Evolutionary conservation across 805 yeast genomes (phyloP).

Genomic region (Ogataea ramenticola): DNA sequence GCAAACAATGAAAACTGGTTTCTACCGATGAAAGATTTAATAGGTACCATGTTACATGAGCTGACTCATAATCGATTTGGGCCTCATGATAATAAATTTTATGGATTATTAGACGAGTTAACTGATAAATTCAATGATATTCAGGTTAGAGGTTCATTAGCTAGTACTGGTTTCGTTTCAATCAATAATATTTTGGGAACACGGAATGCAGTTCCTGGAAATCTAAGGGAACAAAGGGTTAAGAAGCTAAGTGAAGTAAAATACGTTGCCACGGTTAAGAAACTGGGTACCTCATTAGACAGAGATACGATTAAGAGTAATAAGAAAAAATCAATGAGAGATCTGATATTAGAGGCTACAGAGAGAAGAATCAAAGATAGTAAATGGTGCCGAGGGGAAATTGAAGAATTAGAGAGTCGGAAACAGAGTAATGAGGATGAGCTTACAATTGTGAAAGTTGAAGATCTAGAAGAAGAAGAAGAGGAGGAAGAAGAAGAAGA

Average conservation of each 20-base stretch:
- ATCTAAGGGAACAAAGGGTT: slow-evolving; percentile 31
- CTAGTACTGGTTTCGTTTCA: slow-evolving; percentile 41
- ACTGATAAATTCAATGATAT: slow-evolving; percentile 41
- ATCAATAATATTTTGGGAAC: slow-evolving; percentile 40
- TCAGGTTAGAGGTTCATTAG: slow-evolving; percentile 34
- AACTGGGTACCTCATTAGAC: slow-evolving; percentile 22
- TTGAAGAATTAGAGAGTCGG: slow-evolving; percentile 19
- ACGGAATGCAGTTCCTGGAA: slow-evolving; percentile 5
- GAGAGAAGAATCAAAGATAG: slow-evolving; percentile 50
- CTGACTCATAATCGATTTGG: slow-evolving; percentile 74
- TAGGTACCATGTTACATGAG: slow-evolving; percentile 87
- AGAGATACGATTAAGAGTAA: not conserved
- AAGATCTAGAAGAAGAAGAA: slow-evolving; percentile 4
- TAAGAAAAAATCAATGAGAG: slow-evolving; percentile 27
- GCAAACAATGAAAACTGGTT: slow-evolving; percentile 46
- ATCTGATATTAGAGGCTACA: slow-evolving; percentile 51
- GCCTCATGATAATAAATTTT: slow-evolving; percentile 72
- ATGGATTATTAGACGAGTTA: slow-evolving; percentile 54
- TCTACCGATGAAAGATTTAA: slow-evolving; percentile 52
- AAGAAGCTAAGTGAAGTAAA: slow-evolving; percentile 32
- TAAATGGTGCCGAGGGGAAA: slow-evolving; percentile 34
- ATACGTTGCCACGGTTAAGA: slow-evolving; percentile 33
- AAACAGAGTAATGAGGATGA: slow-evolving; percentile 38
- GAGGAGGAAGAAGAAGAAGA: slow-evolving; percentile 1
- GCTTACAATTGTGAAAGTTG: slow-evolving; percentile 25